Base-by-base conservation (phyloP, 345 rosid genomes). In the Eutrema yunnanense region DNA sequence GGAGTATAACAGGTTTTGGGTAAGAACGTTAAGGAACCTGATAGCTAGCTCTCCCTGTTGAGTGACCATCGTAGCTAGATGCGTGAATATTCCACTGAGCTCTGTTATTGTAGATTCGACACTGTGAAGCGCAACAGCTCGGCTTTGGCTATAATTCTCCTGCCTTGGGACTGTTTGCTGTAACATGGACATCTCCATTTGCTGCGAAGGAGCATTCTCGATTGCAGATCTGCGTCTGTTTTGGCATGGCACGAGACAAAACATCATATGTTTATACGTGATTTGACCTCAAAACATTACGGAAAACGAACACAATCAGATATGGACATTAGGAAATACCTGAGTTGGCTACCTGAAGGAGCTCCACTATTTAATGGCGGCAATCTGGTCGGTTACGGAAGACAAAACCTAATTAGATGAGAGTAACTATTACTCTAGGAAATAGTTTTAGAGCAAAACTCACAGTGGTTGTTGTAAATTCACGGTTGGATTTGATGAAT, bases 41-140 rank as follows among this genome's bases (percentile, higher is more conserved):
- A 91, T 91, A 58, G 97, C 97, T 68, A 91, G 85, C 80, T 89
- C 95, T 41, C 96, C 98, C 41, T 86, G 97, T 62, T 91, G 88
- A 19, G 95, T 86, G 65, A 94, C 97, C 97, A 91, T 89, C 11
- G 91, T 89, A 65, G 98, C 97, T 76, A 91, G 79, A 80, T 86
- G 90, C 0, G 96, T 89, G 78, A 91, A 94, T 78, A 88, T 91
- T 55, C 96, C 95, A 36, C 98, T 65, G 3, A 91, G 97, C 82
- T 91, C 97, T 70, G 96, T 72, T 61, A 94, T 91, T 48, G 95
- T 88, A 54, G 98, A 89, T 78, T 94, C 97, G 44, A 88, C 96
- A 64, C 75, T 94, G 63, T 86, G 95, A 79, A 91, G 96, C 12
- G 95, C 98, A 62, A 64, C 76, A 55, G 94, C 84, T 8, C 97